These are phyloP conservation scores for Gossypium turneri DNA, from an alignment of 345 rosid species.

Conservation along the genomic window DNA sequence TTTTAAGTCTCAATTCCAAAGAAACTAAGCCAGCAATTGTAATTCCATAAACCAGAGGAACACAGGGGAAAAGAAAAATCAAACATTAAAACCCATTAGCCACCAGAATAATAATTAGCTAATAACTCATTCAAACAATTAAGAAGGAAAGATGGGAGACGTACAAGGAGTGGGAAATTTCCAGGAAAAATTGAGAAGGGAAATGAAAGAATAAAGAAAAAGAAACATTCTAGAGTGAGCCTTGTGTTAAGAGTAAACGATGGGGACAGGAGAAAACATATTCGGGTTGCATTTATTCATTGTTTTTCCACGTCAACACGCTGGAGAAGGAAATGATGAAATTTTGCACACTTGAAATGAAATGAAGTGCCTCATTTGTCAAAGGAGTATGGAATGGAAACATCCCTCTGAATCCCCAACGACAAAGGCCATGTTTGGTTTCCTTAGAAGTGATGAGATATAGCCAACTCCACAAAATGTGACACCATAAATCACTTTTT, in stretches of 20 bases:
- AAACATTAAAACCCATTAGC: neutral
- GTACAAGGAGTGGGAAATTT: neutral
- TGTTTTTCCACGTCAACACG: slow-evolving; percentile 33
- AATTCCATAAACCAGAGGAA: neutral
- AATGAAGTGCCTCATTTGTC: neutral
- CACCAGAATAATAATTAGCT: neutral
- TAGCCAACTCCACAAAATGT: too few species aligned
- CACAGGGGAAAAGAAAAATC: neutral
- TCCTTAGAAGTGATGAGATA: too few species aligned
- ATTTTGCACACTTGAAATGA: neutral
- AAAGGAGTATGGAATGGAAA: too few species aligned
- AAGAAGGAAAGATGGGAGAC: neutral
- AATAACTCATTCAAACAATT: too few species aligned
- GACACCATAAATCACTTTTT: too few species aligned
- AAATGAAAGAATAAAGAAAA: neutral
- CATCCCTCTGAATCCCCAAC: too few species aligned
- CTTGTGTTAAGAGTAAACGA: slow-evolving; percentile 7
- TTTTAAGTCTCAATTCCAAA: neutral
- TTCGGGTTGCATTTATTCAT: neutral
- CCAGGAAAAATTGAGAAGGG: neutral
- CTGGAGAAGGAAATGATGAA: neutral
- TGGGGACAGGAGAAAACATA: slow-evolving; percentile 8
- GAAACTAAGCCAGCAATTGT: neutral
- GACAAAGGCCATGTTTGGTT: too few species aligned
- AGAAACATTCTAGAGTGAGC: neutral